Base-by-base conservation (phyloP, 208 protist genomes). In the Leishmania martiniquensis region DNA sequence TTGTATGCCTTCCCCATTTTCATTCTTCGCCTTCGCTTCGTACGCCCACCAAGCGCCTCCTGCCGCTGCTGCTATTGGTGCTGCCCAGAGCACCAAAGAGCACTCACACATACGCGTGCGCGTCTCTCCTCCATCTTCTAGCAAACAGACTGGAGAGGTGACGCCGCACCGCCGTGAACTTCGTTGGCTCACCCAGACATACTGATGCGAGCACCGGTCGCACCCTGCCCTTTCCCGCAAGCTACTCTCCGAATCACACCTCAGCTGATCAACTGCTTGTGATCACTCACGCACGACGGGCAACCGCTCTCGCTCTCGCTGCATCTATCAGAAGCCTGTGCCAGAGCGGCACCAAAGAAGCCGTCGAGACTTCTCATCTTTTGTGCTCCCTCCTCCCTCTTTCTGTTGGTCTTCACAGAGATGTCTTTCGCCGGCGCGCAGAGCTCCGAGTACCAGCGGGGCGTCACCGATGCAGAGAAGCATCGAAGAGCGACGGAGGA, bases 401-500 rank as follows among this genome's bases (percentile, higher is more conserved):
- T 45, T 42, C 25, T 49, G 2, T 10, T 47, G 0, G 34, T 66
- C 72, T 67, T 76, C 54, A 66, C 65, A 13, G 63, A 68, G 45
- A 71, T 72, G 70, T 67, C 71, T 7, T 80, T 37, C 62, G 39
- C 62, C 29, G 67, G 12, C 20, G 6, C 44, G n/a, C 42, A 72
- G 15, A 72, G 70, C 29, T 7, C 72, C 6, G 88, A 94, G 15
- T 97, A 97, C 75, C 72, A 86, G 72, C 89, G 87, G n/a, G 93
- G 93, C 63, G 4, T 89, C 12, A 77, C 89, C 62, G 93, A 97
- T 72, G 93, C 93, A 9, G 85, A 86, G 63, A 63, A 74, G 25
- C 93, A 97, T 85, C 89, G 87, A 59, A 84, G 77, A 25, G 81
- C 85, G 25, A 97, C 93, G 15, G 88, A 97, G 77, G 77, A 91